Base-by-base conservation (phyloP, 768 basidiomycete species). In the Kwoniella bestiolae region DNA sequence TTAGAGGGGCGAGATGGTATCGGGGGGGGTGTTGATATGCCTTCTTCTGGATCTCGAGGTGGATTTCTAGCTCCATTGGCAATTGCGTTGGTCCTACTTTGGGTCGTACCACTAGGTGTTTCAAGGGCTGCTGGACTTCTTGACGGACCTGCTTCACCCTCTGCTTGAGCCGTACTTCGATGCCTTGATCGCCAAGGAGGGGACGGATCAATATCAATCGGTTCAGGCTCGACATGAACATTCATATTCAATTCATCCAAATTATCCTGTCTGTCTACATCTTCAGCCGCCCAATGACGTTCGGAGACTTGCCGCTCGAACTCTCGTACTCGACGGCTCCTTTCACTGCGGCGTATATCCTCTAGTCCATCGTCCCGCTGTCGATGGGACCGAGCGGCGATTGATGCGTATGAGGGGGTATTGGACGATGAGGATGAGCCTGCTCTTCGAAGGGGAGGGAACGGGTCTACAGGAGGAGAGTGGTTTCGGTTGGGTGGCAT, bases 231-330 rank as follows among this genome's bases (percentile, higher is more conserved):
- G 16, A 29, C 18, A 51, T 51, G 21, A 12, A 26, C 12, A 29
- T 51, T 21, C n/a, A 46, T 29, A 41, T 63, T 68, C 47, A 71
- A 34, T 23, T 71, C 70, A 44, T 71, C 70, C 29, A 71, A 60
- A 16, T 23, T 23, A 29, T 62, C 56, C 28, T 61, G 56, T 28
- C 66, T 44, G 25, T 71, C 70, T 6, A 71, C 70, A 56, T 71
- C 70, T 34, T 62, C 70, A 9, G 53, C 32, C 14, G 25, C 51
- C 66, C 66, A 68, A 26, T 55, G 32, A 34, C 46, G 18, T 47
- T 47, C 21, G 11, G 18, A n/a, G 9, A 25, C 9, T 18, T n/a
- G 25, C 9, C n/a, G 0, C 23, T 47, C 46, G 23, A 25, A n/a
- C 3, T 47, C 25, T 14, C 23, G 18, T 9, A 21, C 1, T 14